A percentile compares a stretch with the other conserved stretches of the same genome.
Conservation (phyloP, 768 basidiomycete genomes). For the Lactarius trivialis region DNA sequence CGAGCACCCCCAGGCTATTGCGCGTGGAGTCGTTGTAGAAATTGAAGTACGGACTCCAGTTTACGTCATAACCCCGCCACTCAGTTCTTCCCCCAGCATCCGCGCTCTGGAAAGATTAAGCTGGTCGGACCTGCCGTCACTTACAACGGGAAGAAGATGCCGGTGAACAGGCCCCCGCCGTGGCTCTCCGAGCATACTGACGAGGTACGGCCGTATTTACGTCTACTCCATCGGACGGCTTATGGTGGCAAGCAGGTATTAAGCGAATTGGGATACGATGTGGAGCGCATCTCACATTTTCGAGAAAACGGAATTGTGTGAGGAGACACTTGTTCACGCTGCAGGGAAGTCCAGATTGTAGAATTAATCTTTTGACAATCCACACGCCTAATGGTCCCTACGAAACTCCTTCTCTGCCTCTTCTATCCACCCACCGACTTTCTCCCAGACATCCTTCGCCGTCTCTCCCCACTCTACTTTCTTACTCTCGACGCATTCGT, state of each 20-base stretch:
- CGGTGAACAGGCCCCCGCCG: slow-evolving; percentile 37
- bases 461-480: slow-evolving; percentile 59
- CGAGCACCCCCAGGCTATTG: slow-evolving; percentile 78
- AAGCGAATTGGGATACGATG: slow-evolving; percentile 15
- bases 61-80: not conserved
- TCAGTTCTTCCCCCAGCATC: slow-evolving; percentile 23
- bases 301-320: slow-evolving; percentile 19
- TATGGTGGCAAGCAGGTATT: slow-evolving; percentile 12
- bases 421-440: slow-evolving; percentile 53
- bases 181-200: slow-evolving; percentile 39
- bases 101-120: slow-evolving; percentile 39
- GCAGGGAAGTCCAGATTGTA: not conserved
- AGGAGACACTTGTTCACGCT: not conserved
- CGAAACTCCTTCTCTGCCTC: slow-evolving; percentile 18
- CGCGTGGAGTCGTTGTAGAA: slow-evolving; percentile 67
- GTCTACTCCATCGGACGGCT: not conserved
- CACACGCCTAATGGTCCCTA: not conserved
- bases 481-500: slow-evolving; percentile 51
- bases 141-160: slow-evolving; percentile 35
- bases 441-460: slow-evolving; percentile 51
- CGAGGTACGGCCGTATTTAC: slow-evolving; percentile 26
- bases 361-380: not conserved
- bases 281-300: slow-evolving; percentile 13
- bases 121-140: slow-evolving; percentile 35
- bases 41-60: slow-evolving; percentile 52